Evolutionary conservation across 1,284 basidiomycete genomes (phyloP).

Genomic region (Trichosporon sp.): DNA sequence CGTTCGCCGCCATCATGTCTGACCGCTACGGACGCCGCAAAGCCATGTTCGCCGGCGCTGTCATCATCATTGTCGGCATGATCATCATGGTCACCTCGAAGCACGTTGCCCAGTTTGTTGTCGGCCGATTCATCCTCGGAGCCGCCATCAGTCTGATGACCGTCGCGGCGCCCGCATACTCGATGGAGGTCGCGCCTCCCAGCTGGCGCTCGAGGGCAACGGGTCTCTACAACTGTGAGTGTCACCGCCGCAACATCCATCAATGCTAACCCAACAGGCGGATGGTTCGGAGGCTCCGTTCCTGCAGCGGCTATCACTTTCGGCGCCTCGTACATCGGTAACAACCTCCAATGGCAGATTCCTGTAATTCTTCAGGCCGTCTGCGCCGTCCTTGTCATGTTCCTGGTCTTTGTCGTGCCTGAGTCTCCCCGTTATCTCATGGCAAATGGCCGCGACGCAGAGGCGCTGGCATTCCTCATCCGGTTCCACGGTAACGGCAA

Average conservation of each 20-base stretch:
- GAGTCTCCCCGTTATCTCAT: constrained; percentile 30
- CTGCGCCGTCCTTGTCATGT: constrained; percentile 9
- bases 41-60: constrained; percentile 53
- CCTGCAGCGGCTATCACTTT: constrained; percentile 40
- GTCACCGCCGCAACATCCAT: neutral
- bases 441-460: constrained; percentile 50
- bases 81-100: constrained; percentile 33
- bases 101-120: constrained; percentile 34
- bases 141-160: constrained; percentile 46
- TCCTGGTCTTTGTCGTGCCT: constrained; percentile 21
- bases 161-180: constrained; percentile 53
- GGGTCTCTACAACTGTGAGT: constrained; percentile 47
- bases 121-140: constrained; percentile 48
- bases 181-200: constrained; percentile 56
- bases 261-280: neutral
- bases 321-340: constrained; percentile 28
- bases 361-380: constrained; percentile 28
- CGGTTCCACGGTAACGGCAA: constrained; percentile 52
- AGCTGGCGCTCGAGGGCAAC: constrained; percentile 61
- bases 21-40: constrained; percentile 54
- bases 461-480: constrained; percentile 65
- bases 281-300: constrained; percentile 19
- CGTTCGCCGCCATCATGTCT: constrained; percentile 6
- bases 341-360: constrained; percentile 26
- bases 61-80: constrained; percentile 48